Base-by-base conservation (phyloP, 139 green algal genomes). In the Chlorella sp. region DNA sequence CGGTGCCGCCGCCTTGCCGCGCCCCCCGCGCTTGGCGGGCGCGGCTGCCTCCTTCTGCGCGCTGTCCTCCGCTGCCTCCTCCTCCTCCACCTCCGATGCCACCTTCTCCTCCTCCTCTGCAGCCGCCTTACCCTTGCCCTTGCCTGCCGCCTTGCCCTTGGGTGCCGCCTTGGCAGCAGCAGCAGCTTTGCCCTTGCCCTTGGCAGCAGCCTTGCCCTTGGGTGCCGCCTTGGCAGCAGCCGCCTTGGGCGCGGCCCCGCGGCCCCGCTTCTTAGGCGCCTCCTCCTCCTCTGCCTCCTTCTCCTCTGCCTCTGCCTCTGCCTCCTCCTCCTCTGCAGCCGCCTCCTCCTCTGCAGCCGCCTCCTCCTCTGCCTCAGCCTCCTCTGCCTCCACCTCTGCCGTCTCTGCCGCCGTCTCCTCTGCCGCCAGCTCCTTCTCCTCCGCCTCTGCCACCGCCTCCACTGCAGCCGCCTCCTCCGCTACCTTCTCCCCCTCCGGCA, bases 141-240 rank as follows among this genome's bases (percentile, higher is more conserved):
- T 36, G 28, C 53, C 82, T 87, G 82, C 82, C 77, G 34, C 36
- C 75, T 81, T 81, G 75, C 75, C 75, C 81, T 86, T 71, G 53
- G 81, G 53, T 60, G 82, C 14, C 9, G 82, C 34, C 60, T 77
- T 87, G 34, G 34, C 77, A 3, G 61, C 42, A 30, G 71, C 3
- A 30, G 71, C 71, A 3, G 77, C 77, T 14, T 26, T 71, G 64
- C 11, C 11, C 64, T 26, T 71, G 64, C 11, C 11, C 64, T 71
- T 71, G 64, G 64, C 64, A 14, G n/a, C n/a, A n/a, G 60, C 53
- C 53, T 53, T 73, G 57, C 53, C 16, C 83, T 77, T 39, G 22
- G 39, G 16, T 48, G 71, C 39, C 39, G 69, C 15, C 34, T 48
- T 82, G 76, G 71, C 84, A 42, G 84, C 21, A 3, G 66, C 68